Percentiles rank a stretch among this genome's conserved stretches.
Conservation (phyloP, 2,329 filamentous ascomycete genomes). For the Aspergillus unguis region DNA sequence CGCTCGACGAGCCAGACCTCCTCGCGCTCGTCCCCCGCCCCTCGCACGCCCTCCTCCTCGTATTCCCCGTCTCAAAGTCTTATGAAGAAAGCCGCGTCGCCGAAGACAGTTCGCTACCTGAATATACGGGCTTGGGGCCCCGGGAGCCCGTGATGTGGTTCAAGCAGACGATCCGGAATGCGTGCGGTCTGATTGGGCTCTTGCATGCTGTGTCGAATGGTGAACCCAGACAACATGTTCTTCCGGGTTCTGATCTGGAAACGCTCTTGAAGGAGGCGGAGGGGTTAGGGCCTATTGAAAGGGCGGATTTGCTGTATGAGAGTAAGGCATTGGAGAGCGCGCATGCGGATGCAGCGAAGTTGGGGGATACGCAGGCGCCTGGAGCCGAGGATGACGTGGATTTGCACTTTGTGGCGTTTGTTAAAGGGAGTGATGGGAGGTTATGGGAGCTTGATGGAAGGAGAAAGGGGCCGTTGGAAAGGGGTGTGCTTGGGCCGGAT, state of each 20-base stretch:
- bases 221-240: slow-evolving; percentile 60
- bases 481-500: slow-evolving; percentile 55
- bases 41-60: slow-evolving; percentile 80
- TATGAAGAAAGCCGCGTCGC: slow-evolving; percentile 74
- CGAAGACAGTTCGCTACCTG: slow-evolving; percentile 64
- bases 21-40: slow-evolving; percentile 85
- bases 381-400: slow-evolving; percentile 78
- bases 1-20: slow-evolving; percentile 78
- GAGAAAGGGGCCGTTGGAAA: slow-evolving; percentile 68
- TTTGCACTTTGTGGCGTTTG: slow-evolving; percentile 93
- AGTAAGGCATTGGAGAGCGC: slow-evolving; percentile 72
- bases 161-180: slow-evolving; percentile 89
- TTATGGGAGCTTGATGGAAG: slow-evolving; percentile 80
- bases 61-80: slow-evolving; percentile 76
- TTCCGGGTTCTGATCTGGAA: slow-evolving; percentile 45
- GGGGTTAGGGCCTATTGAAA: slow-evolving; percentile 61
- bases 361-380: slow-evolving; percentile 76
- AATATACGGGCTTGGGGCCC: slow-evolving; percentile 66
- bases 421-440: slow-evolving; percentile 67
- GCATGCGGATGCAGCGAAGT: slow-evolving; percentile 71
- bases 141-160: slow-evolving; percentile 85
- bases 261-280: slow-evolving; percentile 67
- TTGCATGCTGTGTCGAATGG: slow-evolving; percentile 82
- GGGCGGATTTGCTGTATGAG: slow-evolving; percentile 73
- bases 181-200: slow-evolving; percentile 85